A percentile compares a stretch with the other conserved stretches of the same genome.
These are phyloP conservation scores for Trametes cinnabarina DNA, from an alignment of 768 basidiomycete species.

Conservation along the genomic window DNA sequence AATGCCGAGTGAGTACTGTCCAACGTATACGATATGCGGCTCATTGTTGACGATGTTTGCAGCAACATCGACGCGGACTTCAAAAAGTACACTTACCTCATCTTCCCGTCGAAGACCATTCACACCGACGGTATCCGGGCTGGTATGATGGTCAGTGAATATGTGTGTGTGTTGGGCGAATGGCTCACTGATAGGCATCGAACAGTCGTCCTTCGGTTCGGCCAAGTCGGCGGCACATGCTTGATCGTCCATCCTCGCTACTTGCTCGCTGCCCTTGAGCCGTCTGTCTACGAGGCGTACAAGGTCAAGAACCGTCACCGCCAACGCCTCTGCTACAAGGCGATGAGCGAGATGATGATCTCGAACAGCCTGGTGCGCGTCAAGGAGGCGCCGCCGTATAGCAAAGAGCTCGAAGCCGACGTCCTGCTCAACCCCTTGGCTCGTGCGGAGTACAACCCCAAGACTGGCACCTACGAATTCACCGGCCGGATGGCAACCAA, in stretches of 20 bases:
- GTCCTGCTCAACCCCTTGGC: slow-evolving; percentile 93
- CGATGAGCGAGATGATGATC: slow-evolving; percentile 96
- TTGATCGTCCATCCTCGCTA: slow-evolving; percentile 89
- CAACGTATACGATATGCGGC: neutral
- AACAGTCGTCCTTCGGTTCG: slow-evolving; percentile 91
- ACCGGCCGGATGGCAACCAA: slow-evolving; percentile 55
- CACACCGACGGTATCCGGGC: slow-evolving; percentile 90
- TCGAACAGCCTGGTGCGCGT: slow-evolving; percentile 90
- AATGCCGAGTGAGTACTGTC: slow-evolving; percentile 81
- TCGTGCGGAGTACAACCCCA: slow-evolving; percentile 74
- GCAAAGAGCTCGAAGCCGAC: slow-evolving; percentile 77
- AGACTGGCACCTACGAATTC: slow-evolving; percentile 87
- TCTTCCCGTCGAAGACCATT: slow-evolving; percentile 98
- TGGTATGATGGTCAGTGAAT: slow-evolving; percentile 70
- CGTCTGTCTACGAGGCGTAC: slow-evolving; percentile 78
- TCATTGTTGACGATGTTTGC: neutral
- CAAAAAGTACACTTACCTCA: slow-evolving; percentile 81
- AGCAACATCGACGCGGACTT: slow-evolving; percentile 95
- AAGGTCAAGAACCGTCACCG: slow-evolving; percentile 63
- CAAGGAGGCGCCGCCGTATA: slow-evolving; percentile 91
- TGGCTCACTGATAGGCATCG: slow-evolving; percentile 16
- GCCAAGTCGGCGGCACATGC: slow-evolving; percentile 94
- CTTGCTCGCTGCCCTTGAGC: slow-evolving; percentile 80
- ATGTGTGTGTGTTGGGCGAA: too few relatives aligned
- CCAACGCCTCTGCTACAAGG: slow-evolving; percentile 73